phyloP scores from a whole-genome alignment of 2,329 filamentous ascomycete genomes.

The Phymatotrichopsis omnivora region DNA sequence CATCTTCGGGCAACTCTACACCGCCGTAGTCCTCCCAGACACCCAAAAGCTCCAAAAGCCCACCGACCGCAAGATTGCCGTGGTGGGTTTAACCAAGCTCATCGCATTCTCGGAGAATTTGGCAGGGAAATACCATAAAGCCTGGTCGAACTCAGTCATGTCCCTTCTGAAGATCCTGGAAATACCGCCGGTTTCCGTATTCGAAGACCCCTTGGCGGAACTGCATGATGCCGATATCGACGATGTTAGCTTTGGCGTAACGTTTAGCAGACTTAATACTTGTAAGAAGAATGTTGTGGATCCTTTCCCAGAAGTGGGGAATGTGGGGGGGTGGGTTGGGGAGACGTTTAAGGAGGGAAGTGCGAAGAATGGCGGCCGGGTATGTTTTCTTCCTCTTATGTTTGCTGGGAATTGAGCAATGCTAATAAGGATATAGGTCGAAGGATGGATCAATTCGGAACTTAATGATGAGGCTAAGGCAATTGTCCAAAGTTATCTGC shows the following conservation, averaged over 20 bases:
- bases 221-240: slow-evolving; percentile 77
- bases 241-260: slow-evolving; percentile 87
- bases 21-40: slow-evolving; percentile 73
- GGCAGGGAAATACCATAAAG: slow-evolving; percentile 69
- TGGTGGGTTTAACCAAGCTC: slow-evolving; percentile 87
- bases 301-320: slow-evolving; percentile 78
- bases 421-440: too few species aligned
- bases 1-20: slow-evolving; percentile 77
- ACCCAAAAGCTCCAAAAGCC: slow-evolving; percentile 82
- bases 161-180: slow-evolving; percentile 80
- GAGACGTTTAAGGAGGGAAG: slow-evolving; percentile 25
- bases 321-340: slow-evolving; percentile 68
- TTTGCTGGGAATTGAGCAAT: too few species aligned
- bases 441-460: slow-evolving; percentile 23
- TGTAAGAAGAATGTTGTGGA: slow-evolving; percentile 66
- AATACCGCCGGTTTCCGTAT: slow-evolving; percentile 64
- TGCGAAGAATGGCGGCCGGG: slow-evolving; percentile 16
- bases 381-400: slow-evolving; percentile 1
- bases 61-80: slow-evolving; percentile 83
- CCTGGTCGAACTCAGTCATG: slow-evolving; percentile 84
- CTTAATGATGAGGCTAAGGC: slow-evolving; percentile 22
- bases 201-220: slow-evolving; percentile 31
- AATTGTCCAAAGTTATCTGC: slow-evolving; percentile 24
- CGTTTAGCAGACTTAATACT: slow-evolving; percentile 87
- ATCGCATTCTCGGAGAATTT: slow-evolving; percentile 79